These are phyloP conservation scores for Rosa hybrid DNA, from an alignment of 331 rosid species.

Conservation along the genomic window DNA sequence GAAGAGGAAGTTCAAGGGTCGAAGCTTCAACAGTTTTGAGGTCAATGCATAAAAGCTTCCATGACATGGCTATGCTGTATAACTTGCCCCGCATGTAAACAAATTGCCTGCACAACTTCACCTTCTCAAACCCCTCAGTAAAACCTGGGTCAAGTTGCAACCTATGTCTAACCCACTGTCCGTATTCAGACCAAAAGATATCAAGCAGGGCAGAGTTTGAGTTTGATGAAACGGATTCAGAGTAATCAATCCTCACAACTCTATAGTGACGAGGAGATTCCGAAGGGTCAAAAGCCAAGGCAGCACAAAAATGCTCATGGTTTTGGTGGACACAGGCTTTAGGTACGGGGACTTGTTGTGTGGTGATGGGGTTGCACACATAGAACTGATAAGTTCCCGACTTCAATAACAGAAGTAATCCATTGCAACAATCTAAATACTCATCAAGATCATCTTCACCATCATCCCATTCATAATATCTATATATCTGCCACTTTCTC, in stretches of 20 bases:
- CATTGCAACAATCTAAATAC: not conserved
- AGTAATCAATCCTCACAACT: not conserved
- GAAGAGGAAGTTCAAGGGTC: not conserved
- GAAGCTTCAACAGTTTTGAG: not conserved
- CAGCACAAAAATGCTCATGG: not conserved
- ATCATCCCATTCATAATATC: too few species aligned
- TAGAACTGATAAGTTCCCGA: not conserved
- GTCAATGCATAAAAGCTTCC: not conserved
- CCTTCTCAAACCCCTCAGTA: not conserved
- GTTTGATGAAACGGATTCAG: not conserved
- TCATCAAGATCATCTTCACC: not conserved
- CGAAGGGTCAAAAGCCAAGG: slow-evolving; percentile 7
- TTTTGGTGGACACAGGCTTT: not conserved
- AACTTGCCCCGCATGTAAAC: not conserved
- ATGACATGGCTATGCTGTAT: not conserved
- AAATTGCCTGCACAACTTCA: not conserved
- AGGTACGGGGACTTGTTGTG: not conserved
- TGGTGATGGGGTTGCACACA: slow-evolving; percentile 10
- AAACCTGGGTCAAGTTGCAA: slow-evolving; percentile 2
- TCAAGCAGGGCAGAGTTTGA: not conserved
- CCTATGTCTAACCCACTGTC: slow-evolving; percentile 1
- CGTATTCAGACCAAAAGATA: not conserved
- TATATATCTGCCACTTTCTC: too few species aligned
- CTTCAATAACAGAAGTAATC: not conserved
- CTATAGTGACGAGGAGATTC: not conserved